Evolutionary conservation across 2,329 filamentous ascomycete genomes (phyloP).

Genomic region (Penicillium sp.): DNA sequence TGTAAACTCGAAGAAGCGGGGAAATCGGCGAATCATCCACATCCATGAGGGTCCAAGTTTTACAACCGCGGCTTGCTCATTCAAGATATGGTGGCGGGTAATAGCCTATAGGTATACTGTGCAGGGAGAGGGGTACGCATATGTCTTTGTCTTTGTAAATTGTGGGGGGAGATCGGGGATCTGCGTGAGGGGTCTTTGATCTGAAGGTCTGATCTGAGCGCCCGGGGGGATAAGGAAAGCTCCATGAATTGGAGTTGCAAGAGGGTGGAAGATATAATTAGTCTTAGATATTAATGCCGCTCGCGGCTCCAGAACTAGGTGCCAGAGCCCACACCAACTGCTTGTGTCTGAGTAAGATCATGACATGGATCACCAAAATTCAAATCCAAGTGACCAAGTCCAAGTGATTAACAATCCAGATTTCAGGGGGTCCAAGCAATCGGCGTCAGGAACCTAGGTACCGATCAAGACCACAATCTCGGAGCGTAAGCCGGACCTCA

Average conservation of each 20-base stretch:
- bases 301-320: no score
- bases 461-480: neutral
- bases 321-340: no score
- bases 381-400: no score
- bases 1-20: slow-evolving; percentile 12
- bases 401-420: neutral
- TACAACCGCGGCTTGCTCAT: slow-evolving; percentile 8
- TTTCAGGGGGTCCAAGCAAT: neutral
- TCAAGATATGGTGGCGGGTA: slow-evolving; percentile 4
- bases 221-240: neutral
- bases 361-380: no score
- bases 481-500: neutral
- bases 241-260: no score
- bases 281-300: no score
- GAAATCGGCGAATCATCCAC: slow-evolving; percentile 15
- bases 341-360: no score
- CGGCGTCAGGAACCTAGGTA: neutral
- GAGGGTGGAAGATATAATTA: no score
- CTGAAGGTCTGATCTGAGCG: neutral
- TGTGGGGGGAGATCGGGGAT: slow-evolving; percentile 2
- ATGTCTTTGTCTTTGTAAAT: no score
- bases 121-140: slow-evolving; percentile 2
- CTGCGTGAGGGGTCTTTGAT: slow-evolving; percentile 4
- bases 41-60: slow-evolving; percentile 19
- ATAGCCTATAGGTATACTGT: no score